Base-by-base conservation (phyloP, 495 filamentous ascomycete species). In the Lasiosphaeria miniovina region DNA sequence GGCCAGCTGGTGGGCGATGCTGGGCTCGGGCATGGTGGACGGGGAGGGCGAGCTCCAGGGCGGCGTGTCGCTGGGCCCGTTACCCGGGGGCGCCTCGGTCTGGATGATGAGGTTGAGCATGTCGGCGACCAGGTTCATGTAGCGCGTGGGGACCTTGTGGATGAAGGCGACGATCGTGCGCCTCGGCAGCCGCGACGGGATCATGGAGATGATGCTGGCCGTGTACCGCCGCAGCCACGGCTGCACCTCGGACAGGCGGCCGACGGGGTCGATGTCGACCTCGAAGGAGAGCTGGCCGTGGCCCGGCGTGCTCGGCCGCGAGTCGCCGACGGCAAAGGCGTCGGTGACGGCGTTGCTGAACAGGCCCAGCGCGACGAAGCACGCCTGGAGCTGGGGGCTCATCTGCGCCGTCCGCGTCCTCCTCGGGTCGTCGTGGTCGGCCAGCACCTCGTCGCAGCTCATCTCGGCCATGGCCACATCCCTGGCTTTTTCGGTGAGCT, bases 1-100 rank as follows among this genome's bases (percentile, higher is more conserved):
- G 0, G 74, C 76, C 3, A 77, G 63, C 34, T 73, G 65, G 31
- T 67, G 62, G 17, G 57, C 55, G 4, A 62, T 8, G 15, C 58
- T 59, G 1, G 57, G 57, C 15, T 52, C 41, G 45, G 11, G n/a
- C 4, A 14, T n/a, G 36, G 36, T 14, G 15, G 36, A 8, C 1
- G 50, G 8, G 41, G 55, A 14, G 1, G n/a, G 31, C 4, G 33
- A 49, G 15, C 14, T 8, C 15, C 48, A 41, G 36, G 31, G 45
- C 0, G 41, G 5, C 9, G 41, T 36, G 4, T 59, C 61, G 24
- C 5, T 33, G 14, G 12, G 12, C 7, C 12, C 11, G 43, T 46
- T 46, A 1, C 6, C 49, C 5, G 4, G 32, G 9, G 17, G 36
- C 9, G 53, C 6, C 32, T 32, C 40, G 36, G 11, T 33, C 15